Conservation (phyloP, 208 protist species). For the Vickermania ingenoplastis region DNA sequence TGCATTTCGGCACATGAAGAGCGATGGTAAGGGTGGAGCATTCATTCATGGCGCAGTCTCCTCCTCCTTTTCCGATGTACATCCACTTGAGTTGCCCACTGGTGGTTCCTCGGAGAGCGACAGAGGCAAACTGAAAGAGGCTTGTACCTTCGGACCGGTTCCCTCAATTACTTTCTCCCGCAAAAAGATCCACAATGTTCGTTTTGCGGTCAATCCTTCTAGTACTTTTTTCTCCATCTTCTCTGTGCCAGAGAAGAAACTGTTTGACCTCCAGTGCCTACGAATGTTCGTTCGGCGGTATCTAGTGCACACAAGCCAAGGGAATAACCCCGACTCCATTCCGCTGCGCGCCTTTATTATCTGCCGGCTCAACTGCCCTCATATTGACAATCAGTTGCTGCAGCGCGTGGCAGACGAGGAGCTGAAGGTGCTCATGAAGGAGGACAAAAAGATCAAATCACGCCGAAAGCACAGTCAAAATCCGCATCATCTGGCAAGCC, state of each 20-base stretch:
- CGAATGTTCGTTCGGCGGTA: slow-evolving; percentile 32
- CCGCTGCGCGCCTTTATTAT: slow-evolving; percentile 17
- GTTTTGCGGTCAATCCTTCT: slow-evolving; percentile 13
- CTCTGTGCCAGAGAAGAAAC: slow-evolving; percentile 3
- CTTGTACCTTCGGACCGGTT: slow-evolving; percentile 11
- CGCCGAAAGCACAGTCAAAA: slow-evolving; percentile 4
- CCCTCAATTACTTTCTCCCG: slow-evolving; percentile 24
- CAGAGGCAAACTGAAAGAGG: background rate
- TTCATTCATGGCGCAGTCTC: background rate
- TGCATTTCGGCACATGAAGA: slow-evolving; percentile 7
- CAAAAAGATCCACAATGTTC: slow-evolving; percentile 16
- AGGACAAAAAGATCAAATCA: slow-evolving; percentile 14
- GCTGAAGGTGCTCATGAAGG: slow-evolving; percentile 14
- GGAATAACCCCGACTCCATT: slow-evolving; percentile 20
- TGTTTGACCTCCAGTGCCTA: slow-evolving; percentile 29
- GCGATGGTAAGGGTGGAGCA: slow-evolving; percentile 6
- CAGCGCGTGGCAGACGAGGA: slow-evolving; percentile 18
- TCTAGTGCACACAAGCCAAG: slow-evolving; percentile 16
- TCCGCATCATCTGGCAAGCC: background rate
- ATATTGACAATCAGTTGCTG: slow-evolving; percentile 16
- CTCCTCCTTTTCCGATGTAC: background rate
- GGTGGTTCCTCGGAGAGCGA: too few relatives aligned
- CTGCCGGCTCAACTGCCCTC: slow-evolving; percentile 11
- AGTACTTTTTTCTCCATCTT: slow-evolving; percentile 14
- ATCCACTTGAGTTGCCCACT: background rate